phyloP scores from a whole-genome alignment of 495 filamentous ascomycete genomes.

The Tetracladium setigerum region DNA sequence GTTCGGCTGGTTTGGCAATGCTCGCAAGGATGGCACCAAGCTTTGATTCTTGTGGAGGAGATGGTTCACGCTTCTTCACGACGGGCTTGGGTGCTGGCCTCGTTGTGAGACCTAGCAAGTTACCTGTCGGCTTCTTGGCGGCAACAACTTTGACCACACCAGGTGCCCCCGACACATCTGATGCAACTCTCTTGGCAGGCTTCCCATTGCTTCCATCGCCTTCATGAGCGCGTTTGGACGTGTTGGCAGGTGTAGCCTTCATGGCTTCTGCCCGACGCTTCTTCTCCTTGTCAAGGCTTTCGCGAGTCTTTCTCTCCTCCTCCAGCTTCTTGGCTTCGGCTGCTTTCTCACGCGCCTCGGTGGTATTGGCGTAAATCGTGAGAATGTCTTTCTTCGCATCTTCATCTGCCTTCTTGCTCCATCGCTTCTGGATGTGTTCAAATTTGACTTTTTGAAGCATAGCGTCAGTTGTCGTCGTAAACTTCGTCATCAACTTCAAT shows the following conservation, averaged over 20 bases:
- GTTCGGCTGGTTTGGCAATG: conserved; percentile 56
- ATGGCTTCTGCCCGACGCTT: conserved; percentile 16
- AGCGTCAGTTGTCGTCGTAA: conserved; percentile 55
- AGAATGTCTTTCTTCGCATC: conserved; percentile 41
- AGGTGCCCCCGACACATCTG: conserved; percentile 9
- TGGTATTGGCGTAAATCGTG: conserved; percentile 36
- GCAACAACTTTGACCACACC: conserved; percentile 10
- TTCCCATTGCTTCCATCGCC: conserved; percentile 14
- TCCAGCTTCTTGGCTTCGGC: conserved; percentile 28
- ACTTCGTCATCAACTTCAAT: conserved; percentile 56
- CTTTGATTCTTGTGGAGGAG: conserved; percentile 22
- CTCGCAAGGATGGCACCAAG: conserved; percentile 50
- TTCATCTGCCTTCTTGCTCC: conserved; percentile 59
- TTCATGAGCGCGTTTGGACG: conserved; percentile 20
- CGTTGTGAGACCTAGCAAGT: conserved; percentile 24
- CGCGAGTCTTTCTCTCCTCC: conserved; percentile 11
- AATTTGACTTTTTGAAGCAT: conserved; percentile 61
- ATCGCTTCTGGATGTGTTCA: conserved; percentile 50
- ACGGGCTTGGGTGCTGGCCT: conserved; percentile 20
- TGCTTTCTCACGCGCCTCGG: conserved; percentile 38
- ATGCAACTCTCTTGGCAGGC: conserved; percentile 20
- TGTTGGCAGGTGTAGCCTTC: neutral
- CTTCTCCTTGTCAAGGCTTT: conserved; percentile 20
- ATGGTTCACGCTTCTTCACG: conserved; percentile 26
- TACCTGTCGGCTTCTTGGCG: conserved; percentile 19